Base-by-base conservation (phyloP, 768 basidiomycete species). In the Leccinum subtestaceum region DNA sequence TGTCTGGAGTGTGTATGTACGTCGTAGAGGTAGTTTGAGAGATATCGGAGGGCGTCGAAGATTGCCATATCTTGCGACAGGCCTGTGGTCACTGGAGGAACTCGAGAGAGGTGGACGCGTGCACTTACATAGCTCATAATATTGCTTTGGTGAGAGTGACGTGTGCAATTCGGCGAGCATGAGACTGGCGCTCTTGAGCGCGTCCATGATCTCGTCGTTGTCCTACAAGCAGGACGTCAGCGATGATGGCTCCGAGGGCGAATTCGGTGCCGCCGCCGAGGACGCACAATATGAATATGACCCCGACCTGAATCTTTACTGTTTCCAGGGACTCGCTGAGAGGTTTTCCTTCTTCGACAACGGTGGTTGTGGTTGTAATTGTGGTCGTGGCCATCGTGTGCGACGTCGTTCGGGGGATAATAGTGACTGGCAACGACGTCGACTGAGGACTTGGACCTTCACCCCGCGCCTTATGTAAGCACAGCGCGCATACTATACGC, bases 91-190 rank as follows among this genome's bases (percentile, higher is more conserved):
- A 56, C 21, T 21, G 21, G 55, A 21, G 1, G 11, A 31, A 19
- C 19, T 19, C 11, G 6, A 2, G 5, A 13, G 38, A 34, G 25
- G 40, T 38, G 31, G 27, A 38, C 38, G 51, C 38, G 52, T n/a
- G 19, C 15, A 65, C 88, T 64, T 61, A 96, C 95, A 98, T 34
- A 98, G 86, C 78, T 98, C 97, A 72, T 98, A 98, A 75, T 99
- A 99, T 70, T 98, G 95, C 71, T 99, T 99, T 11, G 95, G 93
- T 2, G 91, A 90, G 63, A 98, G 80, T 10, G 92, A 92, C 0
- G 96, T 98, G 57, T 96, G 83, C 23, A 98, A 81, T 70, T 98
- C 97, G 11, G 94, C 93, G 53, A 99, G 85, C 96, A 98, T 98
- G 58, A 95, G 82, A 69, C 95, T 97, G 2, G 97, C 95, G 59